These are phyloP conservation scores for Peniophora sp. DNA, from an alignment of 1,284 basidiomycete species.

Conservation along the genomic window DNA sequence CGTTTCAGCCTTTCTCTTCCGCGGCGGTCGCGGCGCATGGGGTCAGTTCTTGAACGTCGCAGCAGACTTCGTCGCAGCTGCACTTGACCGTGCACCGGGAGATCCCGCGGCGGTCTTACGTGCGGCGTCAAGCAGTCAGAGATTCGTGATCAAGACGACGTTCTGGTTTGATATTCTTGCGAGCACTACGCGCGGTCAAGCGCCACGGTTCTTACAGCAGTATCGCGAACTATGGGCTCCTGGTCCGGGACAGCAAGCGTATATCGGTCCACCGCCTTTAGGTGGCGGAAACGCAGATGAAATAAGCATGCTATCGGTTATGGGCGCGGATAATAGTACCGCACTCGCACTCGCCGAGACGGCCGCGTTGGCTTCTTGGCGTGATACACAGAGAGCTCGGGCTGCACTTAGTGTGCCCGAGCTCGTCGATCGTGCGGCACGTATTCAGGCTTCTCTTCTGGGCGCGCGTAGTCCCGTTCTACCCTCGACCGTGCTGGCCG, in stretches of 20 bases:
- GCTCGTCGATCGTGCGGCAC: slow-evolving; percentile 43
- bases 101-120: slow-evolving; percentile 40
- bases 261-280: slow-evolving; percentile 16
- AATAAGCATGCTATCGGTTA: slow-evolving; percentile 66
- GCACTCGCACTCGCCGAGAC: slow-evolving; percentile 74
- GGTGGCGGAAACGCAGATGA: slow-evolving; percentile 18
- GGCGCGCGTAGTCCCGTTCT: slow-evolving; percentile 11
- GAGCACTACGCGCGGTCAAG: slow-evolving; percentile 52
- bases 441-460: slow-evolving; percentile 42
- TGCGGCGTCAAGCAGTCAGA: slow-evolving; percentile 36
- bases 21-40: slow-evolving; percentile 65
- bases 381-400: slow-evolving; percentile 28
- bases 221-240: slow-evolving; percentile 49
- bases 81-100: slow-evolving; percentile 29
- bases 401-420: slow-evolving; percentile 48
- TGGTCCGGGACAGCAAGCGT: slow-evolving; percentile 26
- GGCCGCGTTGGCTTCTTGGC: slow-evolving; percentile 61
- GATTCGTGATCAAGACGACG: slow-evolving; percentile 71
- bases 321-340: slow-evolving; percentile 78
- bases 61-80: slow-evolving; percentile 37
- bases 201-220: slow-evolving; percentile 47
- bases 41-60: slow-evolving; percentile 54
- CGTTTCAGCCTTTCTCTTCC: slow-evolving; percentile 67
- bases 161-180: slow-evolving; percentile 84
- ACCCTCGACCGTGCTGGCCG: not conserved